Evolutionary conservation across 371 early-diverging fungal genomes (phyloP).

Genomic region (Mucor piriformis): DNA sequence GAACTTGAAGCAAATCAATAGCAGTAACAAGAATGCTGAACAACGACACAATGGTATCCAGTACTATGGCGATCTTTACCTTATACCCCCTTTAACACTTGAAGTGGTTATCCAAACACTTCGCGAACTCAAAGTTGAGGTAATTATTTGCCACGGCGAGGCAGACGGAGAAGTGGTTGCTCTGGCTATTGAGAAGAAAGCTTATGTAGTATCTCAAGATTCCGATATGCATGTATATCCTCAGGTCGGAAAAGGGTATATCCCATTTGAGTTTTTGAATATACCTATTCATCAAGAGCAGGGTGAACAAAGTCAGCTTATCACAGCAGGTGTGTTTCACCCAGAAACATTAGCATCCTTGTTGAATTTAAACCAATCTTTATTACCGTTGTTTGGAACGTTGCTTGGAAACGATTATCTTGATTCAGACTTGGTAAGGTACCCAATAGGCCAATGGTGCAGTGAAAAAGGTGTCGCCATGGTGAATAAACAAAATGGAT

Average conservation of each 20-base stretch:
- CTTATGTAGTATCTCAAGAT: conserved; percentile 60
- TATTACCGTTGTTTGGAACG: conserved; percentile 57
- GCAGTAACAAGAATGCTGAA: conserved; percentile 10
- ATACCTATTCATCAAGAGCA: conserved; percentile 25
- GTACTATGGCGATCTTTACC: conserved; percentile 41
- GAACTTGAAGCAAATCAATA: conserved; percentile 32
- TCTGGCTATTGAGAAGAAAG: conserved; percentile 44
- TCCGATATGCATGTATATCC: conserved; percentile 64
- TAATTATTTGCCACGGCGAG: conserved; percentile 52
- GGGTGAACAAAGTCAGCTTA: not conserved
- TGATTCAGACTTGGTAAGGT: conserved; percentile 25
- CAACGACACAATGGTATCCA: conserved; percentile 22
- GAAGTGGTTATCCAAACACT: conserved; percentile 54
- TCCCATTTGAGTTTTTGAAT: conserved; percentile 50
- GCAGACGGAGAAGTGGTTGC: conserved; percentile 57
- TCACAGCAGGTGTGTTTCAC: conserved; percentile 49
- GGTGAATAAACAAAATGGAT: conserved; percentile 21
- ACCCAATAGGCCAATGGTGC: conserved; percentile 46
- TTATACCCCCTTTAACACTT: conserved; percentile 58
- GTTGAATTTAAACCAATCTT: conserved; percentile 33
- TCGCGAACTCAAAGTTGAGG: conserved; percentile 29
- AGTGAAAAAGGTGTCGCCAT: conserved; percentile 20
- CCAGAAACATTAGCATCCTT: conserved; percentile 40
- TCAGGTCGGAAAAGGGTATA: conserved; percentile 54
- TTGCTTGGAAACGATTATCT: conserved; percentile 63